Conservation (phyloP, 2,329 filamentous ascomycete species). For the Hymenoscyphus occultus region DNA sequence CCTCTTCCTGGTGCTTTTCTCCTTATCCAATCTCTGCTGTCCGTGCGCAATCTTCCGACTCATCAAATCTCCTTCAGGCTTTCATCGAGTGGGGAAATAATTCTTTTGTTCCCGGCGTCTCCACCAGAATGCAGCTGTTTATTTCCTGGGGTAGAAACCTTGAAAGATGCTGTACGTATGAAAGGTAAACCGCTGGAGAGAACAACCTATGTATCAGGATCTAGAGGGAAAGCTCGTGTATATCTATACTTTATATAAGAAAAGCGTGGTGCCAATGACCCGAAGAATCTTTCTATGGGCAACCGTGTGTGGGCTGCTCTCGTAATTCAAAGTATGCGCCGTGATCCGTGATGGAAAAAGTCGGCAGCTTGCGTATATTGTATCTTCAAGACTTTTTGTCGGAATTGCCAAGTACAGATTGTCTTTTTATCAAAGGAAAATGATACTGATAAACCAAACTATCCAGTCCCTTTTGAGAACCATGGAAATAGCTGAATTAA, state of each 20-base stretch:
- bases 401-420: too few relatives aligned
- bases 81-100: constrained; percentile 5
- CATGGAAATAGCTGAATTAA: background rate
- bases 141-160: background rate
- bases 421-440: too few relatives aligned
- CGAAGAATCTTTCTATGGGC: too few relatives aligned
- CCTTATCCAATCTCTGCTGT: constrained; percentile 7
- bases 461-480: background rate
- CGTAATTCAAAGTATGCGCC: too few relatives aligned
- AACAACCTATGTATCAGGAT: background rate
- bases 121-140: background rate
- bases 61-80: constrained; percentile 3
- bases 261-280: too few relatives aligned
- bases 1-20: constrained; percentile 3
- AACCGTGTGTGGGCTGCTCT: too few relatives aligned
- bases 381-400: too few relatives aligned
- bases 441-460: background rate
- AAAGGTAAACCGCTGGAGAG: background rate
- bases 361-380: too few relatives aligned
- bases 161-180: background rate
- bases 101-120: background rate
- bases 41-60: constrained; percentile 2
- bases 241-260: too few relatives aligned
- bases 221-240: background rate
- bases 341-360: too few relatives aligned